Evolutionary conservation across 257 asterid species (phyloP).

Genomic region (Gentiana macrophylla): DNA sequence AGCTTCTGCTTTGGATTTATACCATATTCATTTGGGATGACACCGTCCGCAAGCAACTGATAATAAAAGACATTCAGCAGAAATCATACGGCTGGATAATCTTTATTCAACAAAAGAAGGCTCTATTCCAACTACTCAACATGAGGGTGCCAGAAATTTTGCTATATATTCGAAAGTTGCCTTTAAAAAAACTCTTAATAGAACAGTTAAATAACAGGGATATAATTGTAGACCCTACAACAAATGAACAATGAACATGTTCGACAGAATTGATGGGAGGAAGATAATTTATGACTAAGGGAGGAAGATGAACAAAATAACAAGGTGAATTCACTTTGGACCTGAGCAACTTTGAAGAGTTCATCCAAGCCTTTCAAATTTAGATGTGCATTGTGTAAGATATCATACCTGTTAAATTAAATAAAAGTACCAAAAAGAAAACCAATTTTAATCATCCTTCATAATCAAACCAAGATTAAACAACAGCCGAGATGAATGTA

Average conservation of each 20-base stretch:
- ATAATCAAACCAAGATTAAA: too few species aligned
- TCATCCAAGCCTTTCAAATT: conserved; percentile 66
- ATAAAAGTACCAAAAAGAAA: neutral
- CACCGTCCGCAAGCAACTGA: conserved; percentile 92
- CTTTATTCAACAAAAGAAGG: neutral
- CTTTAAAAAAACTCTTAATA: too few species aligned
- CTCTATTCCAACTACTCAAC: neutral
- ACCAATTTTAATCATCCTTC: neutral
- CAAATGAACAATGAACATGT: neutral
- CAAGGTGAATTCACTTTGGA: conserved; percentile 12
- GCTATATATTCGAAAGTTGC: too few species aligned
- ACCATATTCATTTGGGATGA: conserved; percentile 87
- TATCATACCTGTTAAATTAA: conserved; percentile 59
- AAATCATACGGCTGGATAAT: neutral
- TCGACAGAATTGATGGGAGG: neutral
- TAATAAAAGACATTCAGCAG: conserved; percentile 12
- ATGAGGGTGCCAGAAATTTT: neutral
- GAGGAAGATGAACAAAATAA: conserved; percentile 7
- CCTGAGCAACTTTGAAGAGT: conserved; percentile 92
- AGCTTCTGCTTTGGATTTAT: conserved; percentile 75
- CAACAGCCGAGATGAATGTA: too few species aligned
- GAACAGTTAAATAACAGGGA: too few species aligned
- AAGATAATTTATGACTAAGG: neutral
- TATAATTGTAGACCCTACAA: too few species aligned
- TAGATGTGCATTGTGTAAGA: conserved; percentile 84